Evolutionary conservation across 2,329 filamentous ascomycete genomes (phyloP).

Genomic region (Aspergillus tanneri): DNA sequence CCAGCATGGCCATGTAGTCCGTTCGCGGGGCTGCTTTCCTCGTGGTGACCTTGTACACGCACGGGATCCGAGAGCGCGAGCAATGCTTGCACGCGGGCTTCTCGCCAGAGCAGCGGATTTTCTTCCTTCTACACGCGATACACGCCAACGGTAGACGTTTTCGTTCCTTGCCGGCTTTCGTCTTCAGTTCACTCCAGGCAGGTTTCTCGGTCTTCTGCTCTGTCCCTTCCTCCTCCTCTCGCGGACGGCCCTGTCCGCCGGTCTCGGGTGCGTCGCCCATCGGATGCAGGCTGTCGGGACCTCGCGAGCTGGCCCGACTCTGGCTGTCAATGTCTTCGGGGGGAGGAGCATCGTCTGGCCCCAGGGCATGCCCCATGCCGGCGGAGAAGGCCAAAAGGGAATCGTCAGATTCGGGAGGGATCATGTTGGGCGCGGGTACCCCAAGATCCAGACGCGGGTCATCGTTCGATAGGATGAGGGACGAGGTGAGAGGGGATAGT

Average conservation of each 20-base stretch:
- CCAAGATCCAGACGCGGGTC: constrained; percentile 32
- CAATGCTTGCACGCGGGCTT: constrained; percentile 98
- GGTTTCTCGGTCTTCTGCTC: constrained; percentile 56
- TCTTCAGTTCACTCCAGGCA: constrained; percentile 81
- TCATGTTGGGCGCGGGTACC: constrained; percentile 42
- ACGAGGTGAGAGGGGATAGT: constrained; percentile 5
- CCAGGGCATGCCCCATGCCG: constrained; percentile 23
- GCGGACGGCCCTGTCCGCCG: neutral
- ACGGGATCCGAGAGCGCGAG: constrained; percentile 84
- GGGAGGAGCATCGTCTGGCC: constrained; percentile 27
- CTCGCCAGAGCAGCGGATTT: constrained; percentile 96
- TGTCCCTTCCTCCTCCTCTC: constrained; percentile 12
- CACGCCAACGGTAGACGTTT: constrained; percentile 91
- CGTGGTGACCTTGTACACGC: constrained; percentile 95
- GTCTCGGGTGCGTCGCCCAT: constrained; percentile 24
- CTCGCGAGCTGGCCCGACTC: constrained; percentile 38
- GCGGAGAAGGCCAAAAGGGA: constrained; percentile 30
- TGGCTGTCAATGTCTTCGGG: constrained; percentile 37
- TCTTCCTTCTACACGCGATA: constrained; percentile 93
- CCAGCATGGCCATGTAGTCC: constrained; percentile 98
- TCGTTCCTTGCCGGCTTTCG: constrained; percentile 91
- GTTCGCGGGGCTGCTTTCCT: constrained; percentile 91
- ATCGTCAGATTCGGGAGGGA: constrained; percentile 35
- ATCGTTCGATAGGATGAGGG: constrained; percentile 31
- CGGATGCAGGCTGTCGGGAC: constrained; percentile 30